Evolutionary conservation across 1,284 basidiomycete genomes (phyloP).

Genomic region (Moesziomyces aphidis): DNA sequence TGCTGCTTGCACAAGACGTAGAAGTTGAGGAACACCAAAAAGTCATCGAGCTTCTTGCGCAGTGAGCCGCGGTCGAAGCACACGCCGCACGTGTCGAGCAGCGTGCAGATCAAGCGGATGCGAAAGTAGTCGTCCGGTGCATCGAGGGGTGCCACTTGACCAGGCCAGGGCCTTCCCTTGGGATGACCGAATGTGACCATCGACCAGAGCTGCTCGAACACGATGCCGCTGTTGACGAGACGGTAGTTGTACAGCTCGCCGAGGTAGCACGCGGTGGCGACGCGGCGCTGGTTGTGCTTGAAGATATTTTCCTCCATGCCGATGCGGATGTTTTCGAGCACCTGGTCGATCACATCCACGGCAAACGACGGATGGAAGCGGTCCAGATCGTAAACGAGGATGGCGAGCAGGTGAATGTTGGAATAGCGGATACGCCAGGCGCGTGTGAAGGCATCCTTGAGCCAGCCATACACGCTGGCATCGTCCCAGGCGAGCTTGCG

Average conservation of each 20-base stretch:
- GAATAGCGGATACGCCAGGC: constrained; percentile 96
- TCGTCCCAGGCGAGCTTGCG: constrained; percentile 98
- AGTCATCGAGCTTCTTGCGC: constrained; percentile 90
- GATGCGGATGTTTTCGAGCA: constrained; percentile 88
- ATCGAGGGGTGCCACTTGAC: constrained; percentile 81
- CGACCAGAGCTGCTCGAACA: constrained; percentile 95
- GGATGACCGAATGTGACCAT: constrained; percentile 96
- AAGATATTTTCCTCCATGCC: constrained; percentile 92
- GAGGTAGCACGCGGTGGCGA: constrained; percentile 91
- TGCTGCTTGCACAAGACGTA: constrained; percentile 86
- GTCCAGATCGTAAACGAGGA: constrained; percentile 91
- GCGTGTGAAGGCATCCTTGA: constrained; percentile 87
- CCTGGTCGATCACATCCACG: constrained; percentile 89
- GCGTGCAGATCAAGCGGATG: constrained; percentile 86
- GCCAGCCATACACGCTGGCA: constrained; percentile 69
- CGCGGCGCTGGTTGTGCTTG: constrained; percentile 90
- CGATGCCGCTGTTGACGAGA: constrained; percentile 85
- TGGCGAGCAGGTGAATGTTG: constrained; percentile 90
- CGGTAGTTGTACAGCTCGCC: constrained; percentile 98
- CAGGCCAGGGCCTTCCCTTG: constrained; percentile 88
- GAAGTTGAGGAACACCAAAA: constrained; percentile 92
- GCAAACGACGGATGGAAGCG: constrained; percentile 90
- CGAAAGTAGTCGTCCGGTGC: constrained; percentile 97
- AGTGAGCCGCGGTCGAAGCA: constrained; percentile 94
- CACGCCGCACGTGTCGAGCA: constrained; percentile 96